A percentile compares a stretch with the other conserved stretches of the same genome.
phyloP scores from a whole-genome alignment of 441 rosid genomes.

The Aleurites moluccanus region DNA sequence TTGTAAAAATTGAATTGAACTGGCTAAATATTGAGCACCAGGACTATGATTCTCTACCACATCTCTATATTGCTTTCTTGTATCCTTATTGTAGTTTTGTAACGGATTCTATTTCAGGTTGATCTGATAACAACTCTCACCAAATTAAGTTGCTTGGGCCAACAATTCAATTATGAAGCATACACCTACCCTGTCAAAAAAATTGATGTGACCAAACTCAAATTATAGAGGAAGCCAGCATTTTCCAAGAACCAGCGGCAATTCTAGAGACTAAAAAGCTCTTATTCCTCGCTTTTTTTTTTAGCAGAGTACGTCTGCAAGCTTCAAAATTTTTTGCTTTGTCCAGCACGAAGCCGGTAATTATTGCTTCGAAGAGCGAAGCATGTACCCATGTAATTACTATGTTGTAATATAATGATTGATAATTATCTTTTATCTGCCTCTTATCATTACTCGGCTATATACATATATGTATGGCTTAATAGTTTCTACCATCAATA shows the following conservation, averaged over 20 bases:
- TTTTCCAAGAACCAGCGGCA: not conserved
- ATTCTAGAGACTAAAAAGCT: not conserved
- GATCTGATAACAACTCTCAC: constrained; percentile 86
- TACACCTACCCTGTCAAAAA: constrained; percentile 62
- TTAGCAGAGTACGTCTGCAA: not conserved
- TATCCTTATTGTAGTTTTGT: not conserved
- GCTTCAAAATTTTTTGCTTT: not conserved
- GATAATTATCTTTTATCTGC: no score
- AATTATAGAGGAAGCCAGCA: constrained; percentile 39
- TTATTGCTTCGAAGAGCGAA: no score
- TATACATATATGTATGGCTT: no score
- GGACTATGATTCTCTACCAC: not conserved
- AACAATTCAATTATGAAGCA: constrained; percentile 82
- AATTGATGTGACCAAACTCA: constrained; percentile 78
- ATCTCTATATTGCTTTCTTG: not conserved
- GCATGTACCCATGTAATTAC: no score
- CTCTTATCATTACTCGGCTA: no score
- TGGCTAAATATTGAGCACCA: not conserved
- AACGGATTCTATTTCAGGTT: constrained; percentile 49
- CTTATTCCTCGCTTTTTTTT: not conserved
- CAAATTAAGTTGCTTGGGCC: constrained; percentile 75
- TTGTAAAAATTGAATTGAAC: not conserved
- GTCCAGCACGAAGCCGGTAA: no score
- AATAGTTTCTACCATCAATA: no score
- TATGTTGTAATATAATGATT: no score